phyloP scores from a whole-genome alignment of 352 stramenopile species.

The Globisporangium paroecandrum region DNA sequence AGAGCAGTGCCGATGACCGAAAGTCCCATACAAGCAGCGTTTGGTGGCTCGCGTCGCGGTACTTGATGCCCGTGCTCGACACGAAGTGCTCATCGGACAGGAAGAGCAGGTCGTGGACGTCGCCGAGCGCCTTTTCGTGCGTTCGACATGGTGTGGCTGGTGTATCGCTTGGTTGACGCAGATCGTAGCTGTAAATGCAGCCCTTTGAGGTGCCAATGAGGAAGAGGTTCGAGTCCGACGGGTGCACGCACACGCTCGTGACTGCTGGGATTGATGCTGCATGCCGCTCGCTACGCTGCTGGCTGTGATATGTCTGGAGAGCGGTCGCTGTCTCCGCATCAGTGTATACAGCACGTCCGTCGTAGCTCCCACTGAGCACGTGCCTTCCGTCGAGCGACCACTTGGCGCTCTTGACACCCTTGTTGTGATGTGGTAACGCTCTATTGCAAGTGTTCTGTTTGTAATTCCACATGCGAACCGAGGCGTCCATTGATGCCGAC shows the following conservation, averaged over 20 bases:
- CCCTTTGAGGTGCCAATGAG: conserved; percentile 34
- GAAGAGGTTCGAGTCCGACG: conserved; percentile 26
- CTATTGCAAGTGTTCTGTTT: conserved; percentile 15
- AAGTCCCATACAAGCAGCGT: conserved; percentile 69
- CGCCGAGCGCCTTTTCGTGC: conserved; percentile 30
- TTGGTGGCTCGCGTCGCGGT: conserved; percentile 50
- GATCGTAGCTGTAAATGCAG: conserved; percentile 34
- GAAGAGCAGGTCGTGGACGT: conserved; percentile 61
- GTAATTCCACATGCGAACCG: conserved; percentile 43
- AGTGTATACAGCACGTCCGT: conserved; percentile 24
- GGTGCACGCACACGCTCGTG: conserved; percentile 30
- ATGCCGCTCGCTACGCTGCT: not conserved
- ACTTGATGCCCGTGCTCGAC: conserved; percentile 40
- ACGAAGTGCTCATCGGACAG: conserved; percentile 37
- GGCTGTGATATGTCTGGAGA: conserved; percentile 7
- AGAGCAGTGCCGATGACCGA: conserved; percentile 36
- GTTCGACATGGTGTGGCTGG: not conserved
- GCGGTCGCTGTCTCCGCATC: conserved; percentile 32
- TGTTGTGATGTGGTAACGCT: conserved; percentile 25
- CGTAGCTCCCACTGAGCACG: conserved; percentile 46
- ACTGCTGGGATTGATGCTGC: conserved; percentile 9
- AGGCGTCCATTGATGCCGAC: conserved; percentile 60
- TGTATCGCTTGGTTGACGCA: conserved; percentile 17
- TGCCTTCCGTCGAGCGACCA: conserved; percentile 47
- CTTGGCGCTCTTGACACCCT: conserved; percentile 48